Conservation (phyloP, 73 alveolate species). For the Paramecium biaurelia region DNA sequence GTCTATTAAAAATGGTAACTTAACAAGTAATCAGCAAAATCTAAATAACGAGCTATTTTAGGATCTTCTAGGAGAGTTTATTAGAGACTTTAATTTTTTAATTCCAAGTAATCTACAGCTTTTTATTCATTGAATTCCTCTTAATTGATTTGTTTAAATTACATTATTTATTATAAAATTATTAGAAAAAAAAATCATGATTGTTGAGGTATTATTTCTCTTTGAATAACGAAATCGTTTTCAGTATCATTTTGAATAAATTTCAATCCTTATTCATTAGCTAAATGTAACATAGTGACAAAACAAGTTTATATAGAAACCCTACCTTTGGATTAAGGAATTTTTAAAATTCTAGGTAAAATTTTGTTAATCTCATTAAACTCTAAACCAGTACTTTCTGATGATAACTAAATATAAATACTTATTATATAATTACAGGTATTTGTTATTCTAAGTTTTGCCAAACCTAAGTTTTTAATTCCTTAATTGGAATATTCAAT, state of each 20-base stretch:
- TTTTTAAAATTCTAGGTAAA: background rate
- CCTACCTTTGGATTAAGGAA: background rate
- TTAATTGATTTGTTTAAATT: background rate
- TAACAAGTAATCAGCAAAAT: constrained; percentile 36
- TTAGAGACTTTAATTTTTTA: constrained; percentile 2
- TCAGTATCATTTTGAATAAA: constrained; percentile 48
- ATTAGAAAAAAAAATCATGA: background rate
- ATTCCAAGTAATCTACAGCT: constrained; percentile 15
- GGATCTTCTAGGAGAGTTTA: constrained; percentile 16
- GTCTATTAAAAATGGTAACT: constrained; percentile 32
- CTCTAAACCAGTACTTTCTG: background rate
- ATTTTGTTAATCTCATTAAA: background rate
- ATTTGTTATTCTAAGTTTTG: background rate
- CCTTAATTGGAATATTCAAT: background rate
- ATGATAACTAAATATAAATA: background rate
- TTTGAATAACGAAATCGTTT: constrained; percentile 43
- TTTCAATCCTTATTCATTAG: constrained; percentile 54
- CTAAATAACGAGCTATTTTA: constrained; percentile 22
- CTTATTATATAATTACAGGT: background rate
- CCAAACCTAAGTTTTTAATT: background rate
- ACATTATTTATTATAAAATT: background rate
- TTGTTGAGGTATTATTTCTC: background rate
- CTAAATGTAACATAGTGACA: constrained; percentile 63
- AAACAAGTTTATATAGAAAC: constrained; percentile 65
- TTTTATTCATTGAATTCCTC: constrained; percentile 13